Base-by-base conservation (phyloP, 305 asterid genomes). In the Fraxinus albicans region DNA sequence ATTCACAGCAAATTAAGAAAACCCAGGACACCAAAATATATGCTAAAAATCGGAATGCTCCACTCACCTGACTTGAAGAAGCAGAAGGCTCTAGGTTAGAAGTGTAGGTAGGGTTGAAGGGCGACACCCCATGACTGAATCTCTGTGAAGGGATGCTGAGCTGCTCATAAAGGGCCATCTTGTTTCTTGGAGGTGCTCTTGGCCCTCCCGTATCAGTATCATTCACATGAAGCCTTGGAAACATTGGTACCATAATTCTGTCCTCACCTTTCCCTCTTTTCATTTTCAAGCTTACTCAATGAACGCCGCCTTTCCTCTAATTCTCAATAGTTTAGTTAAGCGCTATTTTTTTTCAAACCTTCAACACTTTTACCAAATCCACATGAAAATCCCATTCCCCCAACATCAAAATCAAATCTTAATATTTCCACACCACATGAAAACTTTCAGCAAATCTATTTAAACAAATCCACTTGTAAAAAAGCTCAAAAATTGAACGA, bases 151-250 rank as follows among this genome's bases (percentile, higher is more conserved):
- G 98, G 80, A 96, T 92, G 81, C 98, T 91, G 35, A 96, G 92
- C 88, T 96, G 99, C 88, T 96, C 99, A 70, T 94, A 96, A 8
- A 96, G 92, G 38, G 99, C 99, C 99, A 96, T 96, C 94, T 94
- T 96, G 85, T 96, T 96, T 86, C 99, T 94, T 53, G 99, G 99
- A 82, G 99, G 99, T 31, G 99, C 99, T 89, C 97, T 91, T 72
- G 99, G 99, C 88, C 98, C 99, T 88, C 99, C 98, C 82, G 92
- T 96, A 44, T 92, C 98, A 2, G 98, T 84, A 89, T 96, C 97
- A 84, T 92, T 94, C 33, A 96, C 94, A 88, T 94, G 95, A 91
- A 96, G 96, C 93, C 99, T 90, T 35, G 99, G 98, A 86, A 96
- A 96, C 97, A 96, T 91, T 63, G 99, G 98, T 67, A 92, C 97